Evolutionary conservation across 176 grass and related monocot genomes (phyloP), one percentile per base, ranked within the genome.

Genomic region (Oryza australiensis): DNA sequence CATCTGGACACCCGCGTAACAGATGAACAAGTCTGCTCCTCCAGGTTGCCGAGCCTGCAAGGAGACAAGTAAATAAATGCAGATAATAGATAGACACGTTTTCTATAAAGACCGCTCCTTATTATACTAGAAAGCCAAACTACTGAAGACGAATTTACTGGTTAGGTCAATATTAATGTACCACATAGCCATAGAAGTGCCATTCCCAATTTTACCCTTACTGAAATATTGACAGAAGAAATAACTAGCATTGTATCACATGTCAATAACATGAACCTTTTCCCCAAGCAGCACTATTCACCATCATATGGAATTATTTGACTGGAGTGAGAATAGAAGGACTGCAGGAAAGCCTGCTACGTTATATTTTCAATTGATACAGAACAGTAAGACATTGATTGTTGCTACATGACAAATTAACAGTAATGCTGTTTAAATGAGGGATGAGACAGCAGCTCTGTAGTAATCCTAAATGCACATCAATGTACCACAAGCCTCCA

Each of bases 1-100:
- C 90, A 93, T 88, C 76, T 93, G 95, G 37, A 95, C 92, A 60
- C 95, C 95, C 0, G 95, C 87, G 34, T 93, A 98, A 64, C 92
- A 98, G 62, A 98, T 88, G 65, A 98, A 98, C 69, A 98, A 77
- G 64, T 91, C 87, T 26, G 90, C 90, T 53, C 92, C 92, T 3
- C 92, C 88, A 75, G 84, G 95, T 75, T 88, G 88, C 76, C 90
- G 85, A 80, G 88, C 95, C 92, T 98, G 79, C 26, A 88, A 41
- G 43, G 41, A 70, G 42, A 73, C 1, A 15, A 2, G 16, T 8
- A 78, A 13, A 81, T 55, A 49, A 53, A 15, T 7, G 20, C 7
- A 80, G 5, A 49, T 16, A 49, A 14, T n/a, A 9, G 70, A 9
- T 41, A 9, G 14, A 9, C 20, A 32, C 9, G 43, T 26, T 32